Evolutionary conservation across 768 basidiomycete species (phyloP), one percentile per base, ranked within the genome.

Genomic region (Jaapia argillacea): DNA sequence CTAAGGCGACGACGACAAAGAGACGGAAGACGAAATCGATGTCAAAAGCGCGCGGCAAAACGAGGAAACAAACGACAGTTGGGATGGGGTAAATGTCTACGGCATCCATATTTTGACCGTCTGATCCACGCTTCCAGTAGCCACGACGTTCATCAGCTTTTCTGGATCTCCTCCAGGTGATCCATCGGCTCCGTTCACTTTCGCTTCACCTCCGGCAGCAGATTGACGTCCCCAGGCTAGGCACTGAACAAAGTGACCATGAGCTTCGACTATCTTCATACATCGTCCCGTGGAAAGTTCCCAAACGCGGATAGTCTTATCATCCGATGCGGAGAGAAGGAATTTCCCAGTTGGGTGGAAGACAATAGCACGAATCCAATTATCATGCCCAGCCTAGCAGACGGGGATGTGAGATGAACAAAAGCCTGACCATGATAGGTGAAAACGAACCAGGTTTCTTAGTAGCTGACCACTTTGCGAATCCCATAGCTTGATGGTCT

Each of bases 401-500:
- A 27, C 22, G n/a, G 22, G 39, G 46, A 26, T 16, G 36, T 13
- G 31, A 42, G 45, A 35, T 49, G 27, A 53, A 24, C 40, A 27
- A 48, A 7, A 43, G 10, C 13, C 20, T 12, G 20, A 38, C 37
- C 3, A 41, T 14, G 26, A 44, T 33, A 23, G 44, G 16, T 22
- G 48, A 27, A 24, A 43, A 60, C 74, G 45, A 50, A 85, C 85
- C 44, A 93, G 72, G 48, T 76, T 85, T 58, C 80, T 73, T 36
- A 92, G 60, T 59, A 86, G 72, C 59, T 88, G 88, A 4, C 93
- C 91, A 36, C 77, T 80, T 47, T 79, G 71, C 0, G 79, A 71
- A 54, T 96, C 92, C 92, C 92, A 97, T 14, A 97, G 61, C 54
- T 84, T 87, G 66, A 96, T 87, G 4, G 79, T 79, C 70, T 90